These are phyloP conservation scores for Fulvia fulva DNA, from an alignment of 2,329 filamentous ascomycete species.

Conservation along the genomic window DNA sequence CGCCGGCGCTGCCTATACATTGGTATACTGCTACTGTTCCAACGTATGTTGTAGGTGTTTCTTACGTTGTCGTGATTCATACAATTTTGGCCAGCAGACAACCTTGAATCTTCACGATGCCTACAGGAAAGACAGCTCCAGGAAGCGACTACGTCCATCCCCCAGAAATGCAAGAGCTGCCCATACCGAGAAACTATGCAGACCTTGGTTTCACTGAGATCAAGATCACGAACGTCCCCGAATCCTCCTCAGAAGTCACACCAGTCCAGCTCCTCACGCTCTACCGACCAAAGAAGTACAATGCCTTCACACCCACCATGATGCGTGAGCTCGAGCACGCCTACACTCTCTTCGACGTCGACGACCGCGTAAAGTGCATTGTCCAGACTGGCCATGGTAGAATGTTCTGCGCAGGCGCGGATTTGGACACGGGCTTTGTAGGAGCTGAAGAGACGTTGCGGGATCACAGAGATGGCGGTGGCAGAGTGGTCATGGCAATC, in stretches of 20 bases:
- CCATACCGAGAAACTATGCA: constrained; percentile 34
- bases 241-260: constrained; percentile 52
- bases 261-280: constrained; percentile 61
- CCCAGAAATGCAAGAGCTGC: constrained; percentile 16
- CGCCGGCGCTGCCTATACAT: background rate
- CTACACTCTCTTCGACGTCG: constrained; percentile 50
- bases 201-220: constrained; percentile 40
- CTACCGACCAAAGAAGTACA: constrained; percentile 61
- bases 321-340: constrained; percentile 56
- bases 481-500: constrained; percentile 50
- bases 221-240: constrained; percentile 39
- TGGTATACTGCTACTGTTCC: background rate
- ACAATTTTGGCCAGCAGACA: too few relatives aligned
- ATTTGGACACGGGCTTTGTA: constrained; percentile 52
- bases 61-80: background rate
- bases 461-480: constrained; percentile 53
- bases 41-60: constrained; percentile 2
- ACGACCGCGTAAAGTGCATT: constrained; percentile 52
- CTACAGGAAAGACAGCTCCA: constrained; percentile 8
- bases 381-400: constrained; percentile 51
- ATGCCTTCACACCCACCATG: constrained; percentile 67
- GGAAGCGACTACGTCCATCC: constrained; percentile 20
- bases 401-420: constrained; percentile 56
- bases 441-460: constrained; percentile 39
- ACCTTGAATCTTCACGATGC: constrained; percentile 5